Percentiles rank a stretch among this genome's conserved stretches.
Conservation (phyloP, 225 moss, liverwort and hornwort genomes). For the Physcomitrellopsis africana region DNA sequence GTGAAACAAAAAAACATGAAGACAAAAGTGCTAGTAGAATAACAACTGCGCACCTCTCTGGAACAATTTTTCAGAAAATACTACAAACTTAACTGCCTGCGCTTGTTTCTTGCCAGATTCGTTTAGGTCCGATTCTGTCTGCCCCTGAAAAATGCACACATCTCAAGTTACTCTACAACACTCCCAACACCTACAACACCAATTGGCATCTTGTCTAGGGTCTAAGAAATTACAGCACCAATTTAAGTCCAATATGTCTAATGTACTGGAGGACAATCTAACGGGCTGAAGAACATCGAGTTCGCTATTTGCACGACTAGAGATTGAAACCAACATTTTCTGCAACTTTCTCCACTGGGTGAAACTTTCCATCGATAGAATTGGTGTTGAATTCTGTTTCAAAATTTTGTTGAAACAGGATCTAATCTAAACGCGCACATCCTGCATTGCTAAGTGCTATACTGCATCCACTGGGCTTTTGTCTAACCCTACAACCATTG, state of each 20-base stretch:
- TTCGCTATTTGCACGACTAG: neutral
- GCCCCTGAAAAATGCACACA: conserved; percentile 55
- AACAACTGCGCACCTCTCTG: conserved; percentile 44
- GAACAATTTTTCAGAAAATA: conserved; percentile 27
- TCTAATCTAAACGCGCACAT: neutral
- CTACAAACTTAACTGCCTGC: conserved; percentile 79
- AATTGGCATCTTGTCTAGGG: neutral
- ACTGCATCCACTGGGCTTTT: neutral
- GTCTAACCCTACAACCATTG: neutral
- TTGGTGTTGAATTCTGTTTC: too few relatives aligned
- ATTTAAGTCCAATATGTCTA: neutral
- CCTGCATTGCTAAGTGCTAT: neutral
- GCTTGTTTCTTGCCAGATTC: conserved; percentile 83
- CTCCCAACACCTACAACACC: neutral
- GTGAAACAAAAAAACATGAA: conserved; percentile 13
- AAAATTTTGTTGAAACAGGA: too few relatives aligned
- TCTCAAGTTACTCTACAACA: conserved; percentile 23
- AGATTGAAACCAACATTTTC: neutral
- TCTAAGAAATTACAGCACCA: neutral
- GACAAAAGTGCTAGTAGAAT: conserved; percentile 4
- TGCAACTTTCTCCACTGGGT: conserved; percentile 5
- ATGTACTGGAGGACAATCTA: neutral
- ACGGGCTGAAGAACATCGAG: neutral
- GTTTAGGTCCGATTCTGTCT: conserved; percentile 81
- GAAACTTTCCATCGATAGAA: neutral